Percentiles rank a stretch among this genome's conserved stretches.
phyloP scores from a whole-genome alignment of 1,139 yeast species.

The Debaryomycetaceae sp. region DNA sequence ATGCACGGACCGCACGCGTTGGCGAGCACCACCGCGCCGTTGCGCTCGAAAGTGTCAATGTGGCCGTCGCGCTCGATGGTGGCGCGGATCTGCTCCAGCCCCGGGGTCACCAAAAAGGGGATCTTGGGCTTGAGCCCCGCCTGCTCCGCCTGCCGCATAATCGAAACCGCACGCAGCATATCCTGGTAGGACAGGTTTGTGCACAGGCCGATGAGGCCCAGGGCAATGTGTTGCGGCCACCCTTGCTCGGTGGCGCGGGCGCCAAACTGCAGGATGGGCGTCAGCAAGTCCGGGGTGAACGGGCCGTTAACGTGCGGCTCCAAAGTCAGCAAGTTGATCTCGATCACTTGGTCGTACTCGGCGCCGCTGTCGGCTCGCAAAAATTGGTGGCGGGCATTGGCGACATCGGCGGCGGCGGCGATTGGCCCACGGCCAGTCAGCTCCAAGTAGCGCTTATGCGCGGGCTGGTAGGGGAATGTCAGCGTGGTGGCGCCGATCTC shows the following conservation, averaged over 20 bases:
- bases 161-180: constrained; percentile 90
- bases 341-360: constrained; percentile 77
- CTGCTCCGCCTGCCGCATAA: constrained; percentile 77
- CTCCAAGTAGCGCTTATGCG: constrained; percentile 73
- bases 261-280: constrained; percentile 74
- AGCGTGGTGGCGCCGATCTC: constrained; percentile 99
- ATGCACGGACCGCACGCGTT: constrained; percentile 99
- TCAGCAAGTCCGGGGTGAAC: constrained; percentile 89
- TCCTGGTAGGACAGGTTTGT: constrained; percentile 97
- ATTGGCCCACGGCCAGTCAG: constrained; percentile 81
- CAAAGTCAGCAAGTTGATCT: constrained; percentile 66
- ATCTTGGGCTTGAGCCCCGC: constrained; percentile 89
- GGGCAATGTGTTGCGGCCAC: constrained; percentile 81
- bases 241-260: constrained; percentile 57
- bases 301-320: constrained; percentile 96
- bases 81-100: constrained; percentile 98
- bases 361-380: constrained; percentile 78
- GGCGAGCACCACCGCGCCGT: constrained; percentile 88
- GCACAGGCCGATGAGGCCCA: constrained; percentile 96
- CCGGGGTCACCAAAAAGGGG: constrained; percentile 94
- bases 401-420: constrained; percentile 72
- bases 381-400: constrained; percentile 55
- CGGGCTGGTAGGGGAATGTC: constrained; percentile 89
- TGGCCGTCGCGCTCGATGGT: constrained; percentile 94
- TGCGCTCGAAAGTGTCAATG: constrained; percentile 69